These are phyloP conservation scores for Haplosporangium gracile DNA, from an alignment of 192 early-diverging fungal genomes.

Conservation along the genomic window DNA sequence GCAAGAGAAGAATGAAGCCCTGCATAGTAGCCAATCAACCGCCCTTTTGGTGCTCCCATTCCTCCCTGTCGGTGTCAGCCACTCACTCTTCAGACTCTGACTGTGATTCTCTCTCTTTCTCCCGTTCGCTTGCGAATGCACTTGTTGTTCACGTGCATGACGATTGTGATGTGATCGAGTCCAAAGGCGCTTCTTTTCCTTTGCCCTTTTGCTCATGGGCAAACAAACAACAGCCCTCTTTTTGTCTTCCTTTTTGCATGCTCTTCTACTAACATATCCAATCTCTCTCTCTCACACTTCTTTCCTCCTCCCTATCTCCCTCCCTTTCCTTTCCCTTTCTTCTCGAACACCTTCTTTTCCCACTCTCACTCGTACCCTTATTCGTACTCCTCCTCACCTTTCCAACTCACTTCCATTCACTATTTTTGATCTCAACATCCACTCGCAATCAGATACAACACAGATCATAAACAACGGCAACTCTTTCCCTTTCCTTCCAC, in stretches of 20 bases:
- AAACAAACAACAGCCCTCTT: constrained; percentile 3
- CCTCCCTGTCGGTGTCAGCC: background rate
- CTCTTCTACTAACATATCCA: background rate
- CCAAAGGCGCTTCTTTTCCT: background rate
- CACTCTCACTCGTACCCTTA: no score
- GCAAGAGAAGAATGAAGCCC: background rate
- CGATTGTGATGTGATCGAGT: background rate
- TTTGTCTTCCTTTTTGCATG: background rate
- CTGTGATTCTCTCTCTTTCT: background rate
- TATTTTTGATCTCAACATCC: no score
- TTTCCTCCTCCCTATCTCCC: background rate
- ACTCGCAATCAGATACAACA: background rate
- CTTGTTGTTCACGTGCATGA: no score
- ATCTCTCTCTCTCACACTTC: background rate
- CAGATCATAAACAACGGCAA: background rate
- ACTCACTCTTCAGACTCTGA: background rate
- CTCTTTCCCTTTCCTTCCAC: background rate
- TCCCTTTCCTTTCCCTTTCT: background rate
- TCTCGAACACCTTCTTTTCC: background rate
- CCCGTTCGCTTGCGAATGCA: background rate
- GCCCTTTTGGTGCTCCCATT: background rate
- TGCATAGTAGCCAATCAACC: background rate
- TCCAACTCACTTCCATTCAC: no score
- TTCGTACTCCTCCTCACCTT: no score
- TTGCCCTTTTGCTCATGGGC: background rate